Evolutionary conservation across 352 stramenopile species (phyloP).

Genomic region (Globisporangium spinosum): DNA sequence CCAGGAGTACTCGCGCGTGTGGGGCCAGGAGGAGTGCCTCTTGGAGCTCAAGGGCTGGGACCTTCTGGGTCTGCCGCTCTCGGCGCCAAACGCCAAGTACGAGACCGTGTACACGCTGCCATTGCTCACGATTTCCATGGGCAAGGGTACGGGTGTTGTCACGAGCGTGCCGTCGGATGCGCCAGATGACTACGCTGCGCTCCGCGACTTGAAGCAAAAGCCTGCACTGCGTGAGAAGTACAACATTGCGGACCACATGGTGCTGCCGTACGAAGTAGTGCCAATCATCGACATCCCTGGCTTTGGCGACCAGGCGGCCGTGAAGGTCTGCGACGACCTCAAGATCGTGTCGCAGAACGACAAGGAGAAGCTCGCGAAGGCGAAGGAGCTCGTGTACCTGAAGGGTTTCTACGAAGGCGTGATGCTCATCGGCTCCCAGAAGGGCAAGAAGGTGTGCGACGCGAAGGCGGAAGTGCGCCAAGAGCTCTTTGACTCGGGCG

Average conservation of each 20-base stretch:
- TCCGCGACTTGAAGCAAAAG: slow-evolving; percentile 99
- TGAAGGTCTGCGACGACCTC: slow-evolving; percentile 96
- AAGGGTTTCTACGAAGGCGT: slow-evolving; percentile 99
- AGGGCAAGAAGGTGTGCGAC: slow-evolving; percentile 95
- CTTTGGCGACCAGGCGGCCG: slow-evolving; percentile 94
- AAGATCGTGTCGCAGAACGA: slow-evolving; percentile 99
- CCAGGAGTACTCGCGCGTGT: slow-evolving; percentile 90
- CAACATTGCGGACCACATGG: slow-evolving; percentile 97
- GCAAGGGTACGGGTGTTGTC: slow-evolving; percentile 98
- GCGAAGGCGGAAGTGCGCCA: slow-evolving; percentile 97
- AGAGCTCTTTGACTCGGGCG: slow-evolving; percentile 92
- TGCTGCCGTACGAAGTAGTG: slow-evolving; percentile 97
- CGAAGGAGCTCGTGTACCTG: slow-evolving; percentile 98
- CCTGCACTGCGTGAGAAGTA: slow-evolving; percentile 97
- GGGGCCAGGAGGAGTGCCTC: slow-evolving; percentile 87
- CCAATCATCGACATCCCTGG: slow-evolving; percentile 99
- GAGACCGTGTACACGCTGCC: slow-evolving; percentile 99
- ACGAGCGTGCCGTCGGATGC: slow-evolving; percentile 98
- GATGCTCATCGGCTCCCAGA: slow-evolving; percentile 97
- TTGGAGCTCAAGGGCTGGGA: slow-evolving; percentile 94
- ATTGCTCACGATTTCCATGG: slow-evolving; percentile 99
- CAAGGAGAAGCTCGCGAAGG: slow-evolving; percentile 97
- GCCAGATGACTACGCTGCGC: slow-evolving; percentile 97
- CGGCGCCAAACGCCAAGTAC: slow-evolving; percentile 95
- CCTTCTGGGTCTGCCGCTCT: slow-evolving; percentile 94